Evolutionary conservation across 805 yeast genomes (phyloP), one percentile per base, ranked within the genome.

Genomic region (Ogataea kodamae): DNA sequence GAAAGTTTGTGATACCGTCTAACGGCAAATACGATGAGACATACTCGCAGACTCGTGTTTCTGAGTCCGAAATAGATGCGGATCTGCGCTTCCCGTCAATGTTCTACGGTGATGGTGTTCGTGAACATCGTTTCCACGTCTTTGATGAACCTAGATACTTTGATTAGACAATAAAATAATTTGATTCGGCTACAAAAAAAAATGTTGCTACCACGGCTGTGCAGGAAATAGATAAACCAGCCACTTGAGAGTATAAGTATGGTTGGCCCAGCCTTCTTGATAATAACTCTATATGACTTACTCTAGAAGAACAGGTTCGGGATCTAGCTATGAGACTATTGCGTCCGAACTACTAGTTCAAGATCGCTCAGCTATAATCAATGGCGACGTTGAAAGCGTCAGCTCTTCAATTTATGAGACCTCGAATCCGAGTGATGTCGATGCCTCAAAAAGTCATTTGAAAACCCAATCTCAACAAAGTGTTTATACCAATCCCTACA

Each of bases 121-220:
- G 96, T 45, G 97, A 90, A 2, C 98, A 92, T 59, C 69, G 76
- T 45, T 92, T 82, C 68, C 97, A 92, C 58, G 98, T 92, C 1
- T 88, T 92, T 59, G 92, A 87, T 46, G 92, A 83, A 58, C 98
- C 98, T 3, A 72, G 95, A 44, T 89, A 89, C 55, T 87, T 74
- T 51, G 69, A 45, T 16, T 57, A 37, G 43, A 33, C 6, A 24
- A 11, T 13, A 18, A 27, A 18, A n/a, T n/a, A n/a, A n/a, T n/a
- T n/a, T n/a, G n/a, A n/a, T n/a, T n/a, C n/a, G n/a, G n/a, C n/a
- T n/a, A n/a, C n/a, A n/a, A n/a, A n/a, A n/a, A n/a, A n/a, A n/a
- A n/a, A n/a, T n/a, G n/a, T n/a, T n/a, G n/a, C n/a, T n/a, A n/a
- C n/a, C n/a, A n/a, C n/a, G n/a, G n/a, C n/a, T n/a, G n/a, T n/a